Percentiles rank a stretch among this genome's conserved stretches.
Conservation (phyloP, 75 land plant species). For the Picea sitchensis region DNA sequence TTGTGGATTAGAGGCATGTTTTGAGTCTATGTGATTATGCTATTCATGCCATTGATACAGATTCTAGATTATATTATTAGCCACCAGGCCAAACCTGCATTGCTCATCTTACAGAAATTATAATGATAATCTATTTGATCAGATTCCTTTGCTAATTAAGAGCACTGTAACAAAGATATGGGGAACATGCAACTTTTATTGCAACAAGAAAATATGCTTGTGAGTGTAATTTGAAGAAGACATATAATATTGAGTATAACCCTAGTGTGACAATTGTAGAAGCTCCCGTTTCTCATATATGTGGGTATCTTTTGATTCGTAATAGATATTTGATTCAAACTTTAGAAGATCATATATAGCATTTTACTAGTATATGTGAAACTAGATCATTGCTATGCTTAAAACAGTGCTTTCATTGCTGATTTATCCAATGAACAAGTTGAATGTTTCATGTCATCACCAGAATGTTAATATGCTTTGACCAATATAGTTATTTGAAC, state of each 20-base stretch:
- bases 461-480: background rate
- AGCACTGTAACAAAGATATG: background rate
- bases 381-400: background rate
- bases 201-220: background rate
- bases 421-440: background rate
- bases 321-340: background rate
- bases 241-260: too few species aligned
- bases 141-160: too few species aligned
- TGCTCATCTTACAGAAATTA: too few species aligned
- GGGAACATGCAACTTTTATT: background rate
- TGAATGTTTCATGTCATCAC: background rate
- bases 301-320: background rate
- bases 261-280: background rate
- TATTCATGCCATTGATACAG: too few species aligned
- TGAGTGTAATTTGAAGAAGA: background rate
- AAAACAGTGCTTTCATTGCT: background rate
- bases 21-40: too few species aligned
- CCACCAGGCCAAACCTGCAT: too few species aligned
- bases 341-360: background rate
- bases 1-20: too few species aligned
- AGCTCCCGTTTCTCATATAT: background rate
- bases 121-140: too few species aligned
- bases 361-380: background rate
- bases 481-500: background rate
- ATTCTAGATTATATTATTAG: too few species aligned